Evolutionary conservation across 2,329 filamentous ascomycete species (phyloP).

Genomic region (Amphichorda felina): DNA sequence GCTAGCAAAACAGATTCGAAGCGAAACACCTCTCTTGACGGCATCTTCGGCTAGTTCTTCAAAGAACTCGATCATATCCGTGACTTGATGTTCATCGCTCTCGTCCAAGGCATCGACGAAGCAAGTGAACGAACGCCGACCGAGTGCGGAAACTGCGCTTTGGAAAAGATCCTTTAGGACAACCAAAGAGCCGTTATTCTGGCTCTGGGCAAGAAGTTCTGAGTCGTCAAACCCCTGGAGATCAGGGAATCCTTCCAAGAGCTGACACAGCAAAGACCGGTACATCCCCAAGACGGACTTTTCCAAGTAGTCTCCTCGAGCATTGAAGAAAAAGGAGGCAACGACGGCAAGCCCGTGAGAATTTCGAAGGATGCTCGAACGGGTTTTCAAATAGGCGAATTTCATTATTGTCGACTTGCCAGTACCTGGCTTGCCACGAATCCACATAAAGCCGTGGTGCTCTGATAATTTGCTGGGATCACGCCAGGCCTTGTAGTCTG

Average conservation of each 20-base stretch:
- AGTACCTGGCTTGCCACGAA: slow-evolving; percentile 28
- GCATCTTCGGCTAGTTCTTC: slow-evolving; percentile 21
- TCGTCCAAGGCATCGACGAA: slow-evolving; percentile 33
- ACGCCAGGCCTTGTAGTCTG: slow-evolving; percentile 2
- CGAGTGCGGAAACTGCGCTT: slow-evolving; percentile 2
- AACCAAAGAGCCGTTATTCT: not conserved
- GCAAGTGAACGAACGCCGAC: slow-evolving; percentile 3
- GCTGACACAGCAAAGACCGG: slow-evolving; percentile 32
- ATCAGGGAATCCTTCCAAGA: slow-evolving; percentile 17
- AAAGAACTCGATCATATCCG: slow-evolving; percentile 30
- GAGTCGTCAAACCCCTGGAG: slow-evolving; percentile 18
- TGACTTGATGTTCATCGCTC: slow-evolving; percentile 27
- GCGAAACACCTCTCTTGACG: slow-evolving; percentile 3
- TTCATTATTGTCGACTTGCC: slow-evolving; percentile 35
- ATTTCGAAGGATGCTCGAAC: not conserved
- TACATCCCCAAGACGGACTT: slow-evolving; percentile 34
- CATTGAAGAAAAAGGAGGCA: slow-evolving; percentile 43
- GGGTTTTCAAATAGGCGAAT: slow-evolving; percentile 10
- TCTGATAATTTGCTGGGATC: not conserved
- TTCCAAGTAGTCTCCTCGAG: slow-evolving; percentile 28
- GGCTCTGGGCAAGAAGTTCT: not conserved
- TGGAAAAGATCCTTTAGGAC: slow-evolving; percentile 2
- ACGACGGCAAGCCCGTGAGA: no score
- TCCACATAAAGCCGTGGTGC: slow-evolving; percentile 14
- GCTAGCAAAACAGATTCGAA: slow-evolving; percentile 30